Evolutionary conservation across 192 early-diverging fungal species (phyloP).

Genomic region (Coemansia sp.): DNA sequence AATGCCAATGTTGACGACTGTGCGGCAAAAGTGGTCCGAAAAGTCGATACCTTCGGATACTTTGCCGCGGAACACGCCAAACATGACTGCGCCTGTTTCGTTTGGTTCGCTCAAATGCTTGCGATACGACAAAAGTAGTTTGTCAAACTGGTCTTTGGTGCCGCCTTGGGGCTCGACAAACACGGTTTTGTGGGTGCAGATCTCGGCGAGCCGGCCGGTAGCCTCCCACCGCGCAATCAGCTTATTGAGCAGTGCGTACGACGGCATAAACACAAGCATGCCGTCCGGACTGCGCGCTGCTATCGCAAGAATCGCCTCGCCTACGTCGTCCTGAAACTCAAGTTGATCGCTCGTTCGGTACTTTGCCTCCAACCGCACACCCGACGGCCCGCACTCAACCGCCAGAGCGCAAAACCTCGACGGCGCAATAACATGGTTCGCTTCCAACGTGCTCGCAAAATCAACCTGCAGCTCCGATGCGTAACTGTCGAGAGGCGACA

Average conservation of each 20-base stretch:
- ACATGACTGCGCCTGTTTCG: conserved; percentile 35
- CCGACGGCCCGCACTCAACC: conserved; percentile 53
- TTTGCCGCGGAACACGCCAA: conserved; percentile 58
- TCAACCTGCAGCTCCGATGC: conserved; percentile 57
- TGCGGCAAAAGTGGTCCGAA: conserved; percentile 47
- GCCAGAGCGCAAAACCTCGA: conserved; percentile 61
- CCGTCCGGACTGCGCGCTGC: conserved; percentile 39
- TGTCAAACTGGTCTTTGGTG: conserved; percentile 40
- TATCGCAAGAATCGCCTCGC: conserved; percentile 44
- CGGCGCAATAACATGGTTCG: conserved; percentile 66
- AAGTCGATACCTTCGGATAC: conserved; percentile 55
- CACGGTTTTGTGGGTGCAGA: conserved; percentile 31
- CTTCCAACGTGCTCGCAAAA: conserved; percentile 57
- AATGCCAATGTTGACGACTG: conserved; percentile 58
- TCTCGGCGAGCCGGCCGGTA: conserved; percentile 25
- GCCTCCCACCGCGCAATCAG: conserved; percentile 43
- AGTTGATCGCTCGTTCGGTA: conserved; percentile 44
- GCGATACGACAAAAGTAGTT: conserved; percentile 35
- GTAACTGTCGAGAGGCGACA: conserved; percentile 65
- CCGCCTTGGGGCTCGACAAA: conserved; percentile 46
- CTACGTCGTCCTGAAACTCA: conserved; percentile 58
- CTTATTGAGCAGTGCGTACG: conserved; percentile 49
- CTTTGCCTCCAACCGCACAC: conserved; percentile 42
- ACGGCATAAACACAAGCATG: conserved; percentile 52
- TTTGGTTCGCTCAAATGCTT: conserved; percentile 12